Conservation (phyloP, 345 rosid genomes). For the Viola odorata region DNA sequence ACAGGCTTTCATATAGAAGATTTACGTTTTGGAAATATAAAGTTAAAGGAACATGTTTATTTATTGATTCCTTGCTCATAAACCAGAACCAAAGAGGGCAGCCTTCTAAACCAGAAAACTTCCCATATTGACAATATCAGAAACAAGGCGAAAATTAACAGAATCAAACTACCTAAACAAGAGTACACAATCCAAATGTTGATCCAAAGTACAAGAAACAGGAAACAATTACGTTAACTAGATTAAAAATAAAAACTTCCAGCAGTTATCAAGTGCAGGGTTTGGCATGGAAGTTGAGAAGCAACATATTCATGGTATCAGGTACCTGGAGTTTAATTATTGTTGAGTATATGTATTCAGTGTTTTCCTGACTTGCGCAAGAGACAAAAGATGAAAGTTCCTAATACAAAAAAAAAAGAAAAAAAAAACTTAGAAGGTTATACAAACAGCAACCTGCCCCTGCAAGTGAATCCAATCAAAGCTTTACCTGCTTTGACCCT, state of each 20-base stretch:
- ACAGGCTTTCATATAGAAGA: no score
- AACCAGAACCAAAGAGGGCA: no score
- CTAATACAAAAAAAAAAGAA: slow-evolving; percentile 30
- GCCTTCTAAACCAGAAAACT: no score
- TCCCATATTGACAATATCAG: no score
- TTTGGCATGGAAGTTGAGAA: slow-evolving; percentile 5
- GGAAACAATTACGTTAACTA: not conserved
- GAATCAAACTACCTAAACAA: no score
- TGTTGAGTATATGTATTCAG: slow-evolving; percentile 70
- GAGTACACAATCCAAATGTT: not conserved
- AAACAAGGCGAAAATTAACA: no score
- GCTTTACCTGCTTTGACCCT: slow-evolving; percentile 67
- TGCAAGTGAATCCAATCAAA: slow-evolving; percentile 12
- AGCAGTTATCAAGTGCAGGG: not conserved
- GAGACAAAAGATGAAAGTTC: slow-evolving; percentile 73
- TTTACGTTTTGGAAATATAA: no score
- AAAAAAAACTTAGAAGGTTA: not conserved
- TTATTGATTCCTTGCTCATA: not conserved
- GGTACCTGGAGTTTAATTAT: slow-evolving; percentile 82
- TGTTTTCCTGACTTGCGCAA: slow-evolving; percentile 85
- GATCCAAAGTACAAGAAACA: not conserved
- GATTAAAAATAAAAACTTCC: not conserved
- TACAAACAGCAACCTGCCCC: slow-evolving; percentile 11
- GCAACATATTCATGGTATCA: not conserved
- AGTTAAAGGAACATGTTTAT: not conserved